Evolutionary conservation across 2,329 filamentous ascomycete genomes (phyloP).

Genomic region (Beauveria bassiana): DNA sequence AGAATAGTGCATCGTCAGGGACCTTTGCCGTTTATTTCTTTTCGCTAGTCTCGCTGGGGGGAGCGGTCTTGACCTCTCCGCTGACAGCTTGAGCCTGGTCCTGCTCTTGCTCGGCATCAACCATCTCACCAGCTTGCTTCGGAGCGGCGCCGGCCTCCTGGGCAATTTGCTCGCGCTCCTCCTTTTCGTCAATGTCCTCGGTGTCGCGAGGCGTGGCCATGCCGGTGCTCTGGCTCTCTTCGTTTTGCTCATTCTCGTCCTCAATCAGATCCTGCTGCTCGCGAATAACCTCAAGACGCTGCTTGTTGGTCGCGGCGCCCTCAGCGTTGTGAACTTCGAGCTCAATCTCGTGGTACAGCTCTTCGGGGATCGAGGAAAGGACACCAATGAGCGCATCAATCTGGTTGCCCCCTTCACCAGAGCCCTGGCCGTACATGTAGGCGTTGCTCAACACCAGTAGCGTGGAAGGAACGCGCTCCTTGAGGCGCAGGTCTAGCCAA

Average conservation of each 20-base stretch:
- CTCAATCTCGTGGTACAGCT: conserved; percentile 98
- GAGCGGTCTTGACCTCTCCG: neutral
- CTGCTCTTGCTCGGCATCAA: conserved; percentile 37
- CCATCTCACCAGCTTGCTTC: conserved; percentile 45
- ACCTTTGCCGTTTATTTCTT: conserved; percentile 5
- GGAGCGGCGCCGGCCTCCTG: conserved; percentile 39
- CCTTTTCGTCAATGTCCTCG: conserved; percentile 92
- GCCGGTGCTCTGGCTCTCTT: conserved; percentile 68
- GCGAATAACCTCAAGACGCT: conserved; percentile 94
- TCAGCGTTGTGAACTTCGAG: conserved; percentile 96
- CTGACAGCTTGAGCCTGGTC: conserved; percentile 1
- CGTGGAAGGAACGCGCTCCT: conserved; percentile 92
- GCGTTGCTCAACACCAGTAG: conserved; percentile 93
- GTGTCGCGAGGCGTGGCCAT: conserved; percentile 72
- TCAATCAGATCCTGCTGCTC: conserved; percentile 98
- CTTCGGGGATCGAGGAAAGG: conserved; percentile 89
- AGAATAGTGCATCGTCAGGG: neutral
- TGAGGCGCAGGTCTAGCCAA: conserved; percentile 89
- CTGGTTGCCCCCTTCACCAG: conserved; percentile 81
- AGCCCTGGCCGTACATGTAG: conserved; percentile 89
- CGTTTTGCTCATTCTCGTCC: conserved; percentile 89
- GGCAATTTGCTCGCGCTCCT: conserved; percentile 55
- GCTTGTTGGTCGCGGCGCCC: conserved; percentile 96
- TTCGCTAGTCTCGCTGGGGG: conserved; percentile 7
- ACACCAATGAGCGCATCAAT: conserved; percentile 91